Evolutionary conservation across 1,284 basidiomycete genomes (phyloP), one percentile per base, ranked within the genome.

Genomic region (Ceratobasidium papillatum): DNA sequence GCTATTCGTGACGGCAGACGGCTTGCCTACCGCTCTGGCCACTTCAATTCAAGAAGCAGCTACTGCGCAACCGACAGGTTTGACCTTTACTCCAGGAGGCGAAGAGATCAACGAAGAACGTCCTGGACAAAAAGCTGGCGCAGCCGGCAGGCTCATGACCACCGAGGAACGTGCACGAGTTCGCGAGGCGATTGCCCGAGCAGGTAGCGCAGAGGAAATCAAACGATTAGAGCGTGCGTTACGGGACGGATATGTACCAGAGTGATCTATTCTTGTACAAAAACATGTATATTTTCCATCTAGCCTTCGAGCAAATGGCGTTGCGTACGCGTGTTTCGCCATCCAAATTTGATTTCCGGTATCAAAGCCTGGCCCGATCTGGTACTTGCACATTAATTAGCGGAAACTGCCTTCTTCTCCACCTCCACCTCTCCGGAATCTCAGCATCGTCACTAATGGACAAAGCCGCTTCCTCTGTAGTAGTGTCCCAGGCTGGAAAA

Each of bases 21-120:
- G 88, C 64, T 86, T 94, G 58, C 91, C 92, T 25, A 96, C 93
- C 68, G 88, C 93, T 25, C 89, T 97, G 32, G 94, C 94, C 45
- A 90, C 91, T 22, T 90, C 91, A 68, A 85, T 96, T n/a, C 56
- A 72, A 52, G 69, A 61, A 34, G 38, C 69, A 11, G 69, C 69
- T 36, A 72, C 17, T 30, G 69, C 69, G 12, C 69, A 72, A 27
- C 69, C 69, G 14, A 52, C 58, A 49, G 66, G 66, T n/a, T n/a
- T 62, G 25, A 72, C 69, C 2, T 72, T 72, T 32, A 72, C 69
- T 17, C 69, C 69, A 9, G 69, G 69, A 27, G 69, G 69, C 12
- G 69, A 72, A 14, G 69, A 72, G 12, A 19, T 27, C 19, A 22
- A 8, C 22, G 52, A 72, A 36, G 69, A 72, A 8, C 56, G 69